A percentile compares a stretch with the other conserved stretches of the same genome.
Evolutionary conservation across 2,329 filamentous ascomycete genomes (phyloP).

Genomic region (Xylaria sp.): DNA sequence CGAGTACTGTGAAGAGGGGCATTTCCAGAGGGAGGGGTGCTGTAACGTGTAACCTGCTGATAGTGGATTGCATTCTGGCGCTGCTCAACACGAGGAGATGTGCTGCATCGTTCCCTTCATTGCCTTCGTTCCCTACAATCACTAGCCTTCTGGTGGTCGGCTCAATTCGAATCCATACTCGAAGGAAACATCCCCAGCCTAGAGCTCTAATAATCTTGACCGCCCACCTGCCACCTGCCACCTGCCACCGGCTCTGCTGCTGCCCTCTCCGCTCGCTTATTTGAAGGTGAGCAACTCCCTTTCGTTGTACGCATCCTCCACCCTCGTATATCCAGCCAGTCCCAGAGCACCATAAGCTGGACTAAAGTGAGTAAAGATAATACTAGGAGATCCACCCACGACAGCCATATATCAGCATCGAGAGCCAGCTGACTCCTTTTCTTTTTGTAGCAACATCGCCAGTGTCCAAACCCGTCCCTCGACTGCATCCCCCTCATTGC

Average conservation of each 20-base stretch:
- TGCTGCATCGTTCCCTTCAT: background rate
- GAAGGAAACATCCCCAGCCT: conserved; percentile 3
- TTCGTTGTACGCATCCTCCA: background rate
- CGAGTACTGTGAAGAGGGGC: conserved; percentile 14
- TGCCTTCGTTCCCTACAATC: background rate
- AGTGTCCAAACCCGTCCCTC: conserved; percentile 6
- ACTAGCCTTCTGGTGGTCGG: background rate
- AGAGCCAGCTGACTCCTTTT: conserved; percentile 12
- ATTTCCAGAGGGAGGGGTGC: conserved; percentile 12
- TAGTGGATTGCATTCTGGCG: conserved; percentile 6
- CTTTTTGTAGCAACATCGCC: conserved; percentile 18
- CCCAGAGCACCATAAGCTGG: background rate
- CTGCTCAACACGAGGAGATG: conserved; percentile 6
- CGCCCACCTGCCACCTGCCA: conserved; percentile 5
- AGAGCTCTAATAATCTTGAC: conserved; percentile 4
- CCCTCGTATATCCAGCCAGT: background rate
- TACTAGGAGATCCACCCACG: conserved; percentile 9
- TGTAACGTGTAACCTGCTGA: conserved; percentile 24
- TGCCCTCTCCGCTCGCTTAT: conserved; percentile 7
- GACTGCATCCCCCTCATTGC: background rate
- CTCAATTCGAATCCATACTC: conserved; percentile 12
- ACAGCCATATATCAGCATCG: background rate
- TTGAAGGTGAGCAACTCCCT: background rate
- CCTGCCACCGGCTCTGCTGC: background rate
- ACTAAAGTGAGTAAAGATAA: conserved; percentile 7